Conservation (phyloP, 345 rosid species). For the Sisymbrium irio region DNA sequence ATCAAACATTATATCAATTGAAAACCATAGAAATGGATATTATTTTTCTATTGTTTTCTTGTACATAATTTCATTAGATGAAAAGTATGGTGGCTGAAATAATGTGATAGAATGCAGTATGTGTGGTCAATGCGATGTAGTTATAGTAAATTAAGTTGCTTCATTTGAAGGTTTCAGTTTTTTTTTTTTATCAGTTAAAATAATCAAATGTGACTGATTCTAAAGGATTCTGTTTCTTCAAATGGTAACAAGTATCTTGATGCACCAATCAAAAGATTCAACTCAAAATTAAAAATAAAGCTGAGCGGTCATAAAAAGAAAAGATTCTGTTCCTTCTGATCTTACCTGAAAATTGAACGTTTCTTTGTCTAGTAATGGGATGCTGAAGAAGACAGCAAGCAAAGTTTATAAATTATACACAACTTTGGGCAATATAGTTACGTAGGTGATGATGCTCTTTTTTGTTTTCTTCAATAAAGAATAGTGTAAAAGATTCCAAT, state of each 20-base stretch:
- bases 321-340: background rate
- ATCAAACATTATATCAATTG: background rate
- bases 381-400: slow-evolving; percentile 15
- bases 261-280: slow-evolving; percentile 18
- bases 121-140: background rate
- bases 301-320: background rate
- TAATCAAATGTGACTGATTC: background rate
- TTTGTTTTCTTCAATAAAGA: slow-evolving; percentile 16
- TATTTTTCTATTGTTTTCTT: background rate
- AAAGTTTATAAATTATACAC: background rate
- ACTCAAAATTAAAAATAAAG: background rate
- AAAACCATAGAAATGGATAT: slow-evolving; percentile 4
- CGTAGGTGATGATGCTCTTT: slow-evolving; percentile 35
- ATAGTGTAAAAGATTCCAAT: slow-evolving; percentile 30
- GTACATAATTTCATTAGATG: too few relatives aligned
- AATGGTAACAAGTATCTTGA: slow-evolving; percentile 5
- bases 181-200: too few relatives aligned
- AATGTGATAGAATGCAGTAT: background rate
- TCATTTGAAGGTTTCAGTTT: background rate
- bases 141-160: background rate
- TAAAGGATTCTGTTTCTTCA: background rate
- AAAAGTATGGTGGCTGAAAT: background rate
- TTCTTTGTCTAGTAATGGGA: slow-evolving; percentile 17
- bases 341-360: background rate
- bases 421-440: slow-evolving; percentile 26